These are phyloP conservation scores for Rhinocladiella similis DNA, from an alignment of 2,329 filamentous ascomycete species.

Conservation along the genomic window DNA sequence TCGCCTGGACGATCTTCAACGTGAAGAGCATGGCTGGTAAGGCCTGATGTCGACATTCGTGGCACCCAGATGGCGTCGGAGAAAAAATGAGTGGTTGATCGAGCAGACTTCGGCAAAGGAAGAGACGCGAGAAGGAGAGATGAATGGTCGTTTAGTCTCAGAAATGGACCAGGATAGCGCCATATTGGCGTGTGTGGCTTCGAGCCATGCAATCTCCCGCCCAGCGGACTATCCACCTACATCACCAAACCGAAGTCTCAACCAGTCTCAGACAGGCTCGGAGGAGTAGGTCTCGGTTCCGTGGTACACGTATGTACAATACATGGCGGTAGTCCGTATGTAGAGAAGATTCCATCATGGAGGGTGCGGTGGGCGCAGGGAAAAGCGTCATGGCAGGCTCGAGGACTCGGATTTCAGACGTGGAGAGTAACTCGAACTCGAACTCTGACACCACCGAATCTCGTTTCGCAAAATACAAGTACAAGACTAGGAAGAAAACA, in stretches of 20 bases:
- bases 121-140: neutral
- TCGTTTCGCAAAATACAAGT: neutral
- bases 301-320: no score
- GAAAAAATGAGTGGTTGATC: constrained; percentile 1
- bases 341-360: no score
- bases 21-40: neutral
- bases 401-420: no score
- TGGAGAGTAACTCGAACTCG: no score
- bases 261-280: neutral
- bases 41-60: neutral
- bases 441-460: no score
- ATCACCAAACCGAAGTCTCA: constrained; percentile 17
- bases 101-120: neutral
- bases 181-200: constrained; percentile 10
- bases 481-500: neutral
- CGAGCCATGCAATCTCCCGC: constrained; percentile 23
- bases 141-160: neutral
- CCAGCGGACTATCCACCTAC: constrained; percentile 10
- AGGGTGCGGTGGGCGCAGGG: neutral
- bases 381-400: no score
- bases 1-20: neutral
- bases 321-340: no score
- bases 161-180: constrained; percentile 2
- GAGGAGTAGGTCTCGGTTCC: neutral
- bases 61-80: neutral